A percentile compares a stretch with the other conserved stretches of the same genome.
phyloP scores from a whole-genome alignment of 2,329 filamentous ascomycete genomes.

The Madurella fahalii region DNA sequence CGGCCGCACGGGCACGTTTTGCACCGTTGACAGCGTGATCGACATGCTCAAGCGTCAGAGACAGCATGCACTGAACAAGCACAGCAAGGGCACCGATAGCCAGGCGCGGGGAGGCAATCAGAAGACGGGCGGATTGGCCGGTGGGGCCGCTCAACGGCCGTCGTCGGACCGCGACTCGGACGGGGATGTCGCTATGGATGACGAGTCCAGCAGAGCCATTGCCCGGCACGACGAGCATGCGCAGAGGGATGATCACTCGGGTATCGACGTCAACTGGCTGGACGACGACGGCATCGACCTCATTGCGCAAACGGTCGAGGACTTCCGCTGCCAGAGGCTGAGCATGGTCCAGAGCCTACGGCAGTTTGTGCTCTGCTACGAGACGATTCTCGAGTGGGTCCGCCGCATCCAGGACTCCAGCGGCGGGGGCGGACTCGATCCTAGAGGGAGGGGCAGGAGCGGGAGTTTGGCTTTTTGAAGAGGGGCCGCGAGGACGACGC shows the following conservation, averaged over 20 bases:
- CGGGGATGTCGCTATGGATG: slow-evolving; percentile 46
- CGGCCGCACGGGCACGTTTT: slow-evolving; percentile 92
- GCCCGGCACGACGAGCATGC: not conserved
- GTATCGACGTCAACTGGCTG: slow-evolving; percentile 60
- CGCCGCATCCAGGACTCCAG: slow-evolving; percentile 42
- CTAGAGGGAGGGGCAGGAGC: slow-evolving; percentile 29
- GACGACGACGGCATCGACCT: slow-evolving; percentile 68
- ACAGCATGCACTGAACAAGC: slow-evolving; percentile 27
- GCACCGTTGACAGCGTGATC: slow-evolving; percentile 91
- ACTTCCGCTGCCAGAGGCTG: slow-evolving; percentile 80
- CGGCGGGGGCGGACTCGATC: not conserved
- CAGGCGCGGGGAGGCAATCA: slow-evolving; percentile 7
- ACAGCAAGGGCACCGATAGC: slow-evolving; percentile 28
- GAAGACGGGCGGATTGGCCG: slow-evolving; percentile 13
- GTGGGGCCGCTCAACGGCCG: slow-evolving; percentile 16
- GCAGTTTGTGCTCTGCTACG: slow-evolving; percentile 95
- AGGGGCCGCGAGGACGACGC: too few relatives aligned
- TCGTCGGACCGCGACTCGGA: slow-evolving; percentile 33
- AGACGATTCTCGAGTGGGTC: slow-evolving; percentile 88
- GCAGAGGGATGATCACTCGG: not conserved
- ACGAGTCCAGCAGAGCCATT: not conserved
- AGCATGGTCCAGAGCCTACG: slow-evolving; percentile 96
- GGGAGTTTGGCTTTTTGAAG: slow-evolving; percentile 31
- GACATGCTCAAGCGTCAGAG: slow-evolving; percentile 93
- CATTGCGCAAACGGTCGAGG: slow-evolving; percentile 81